Base-by-base conservation (phyloP, 2,329 filamentous ascomycete species). In the Trichoderma sp. region DNA sequence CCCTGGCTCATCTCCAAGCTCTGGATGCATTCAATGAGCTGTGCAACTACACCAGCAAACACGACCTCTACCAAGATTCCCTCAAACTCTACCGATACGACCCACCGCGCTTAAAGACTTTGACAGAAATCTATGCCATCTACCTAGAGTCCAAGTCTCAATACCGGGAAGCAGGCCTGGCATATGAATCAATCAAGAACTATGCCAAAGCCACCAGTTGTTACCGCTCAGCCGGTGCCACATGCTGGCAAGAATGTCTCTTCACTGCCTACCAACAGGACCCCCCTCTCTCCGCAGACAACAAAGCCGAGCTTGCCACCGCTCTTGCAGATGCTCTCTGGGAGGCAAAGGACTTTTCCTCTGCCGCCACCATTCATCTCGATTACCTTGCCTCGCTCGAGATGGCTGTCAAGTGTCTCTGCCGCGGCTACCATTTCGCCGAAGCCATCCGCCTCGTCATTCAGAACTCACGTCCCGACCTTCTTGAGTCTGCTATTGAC, bases 241-340 rank as follows among this genome's bases (percentile, higher is more conserved):
- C 85, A 4, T 89, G 93, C 82, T 99, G 96, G 96, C 93, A 93
- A 67, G 95, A 99, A 81, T 93, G 93, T 28, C 89, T 99, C 63
- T 93, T 92, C 76, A 90, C 90, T 61, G 95, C 95, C 6, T 88
- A 90, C 70, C 88, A 93, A 71, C 89, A 90, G 74, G 77, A 80
- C 2, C 88, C 91, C 1, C 87, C 91, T 0, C 80, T 94, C 4
- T 85, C 90, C 0, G 76, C 85, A 0, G 83, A 86, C 0, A 88
- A 92, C 15, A 84, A 97, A 39, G 78, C 80, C 4, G 87, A 90
- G 43, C 88, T 98, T 20, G 94, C 94, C n/a, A 85, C 84, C 0
- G 87, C 88, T 0, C 88, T 99, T 5, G 92, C 92, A 1, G 93
- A 95, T 68, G 92, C 91, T 1, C 88, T 97, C 13, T 88, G 88